Evolutionary conservation across 139 green algal genomes (phyloP), one percentile per base, ranked within the genome.

Genomic region (Raphidocelis subcapitata): DNA sequence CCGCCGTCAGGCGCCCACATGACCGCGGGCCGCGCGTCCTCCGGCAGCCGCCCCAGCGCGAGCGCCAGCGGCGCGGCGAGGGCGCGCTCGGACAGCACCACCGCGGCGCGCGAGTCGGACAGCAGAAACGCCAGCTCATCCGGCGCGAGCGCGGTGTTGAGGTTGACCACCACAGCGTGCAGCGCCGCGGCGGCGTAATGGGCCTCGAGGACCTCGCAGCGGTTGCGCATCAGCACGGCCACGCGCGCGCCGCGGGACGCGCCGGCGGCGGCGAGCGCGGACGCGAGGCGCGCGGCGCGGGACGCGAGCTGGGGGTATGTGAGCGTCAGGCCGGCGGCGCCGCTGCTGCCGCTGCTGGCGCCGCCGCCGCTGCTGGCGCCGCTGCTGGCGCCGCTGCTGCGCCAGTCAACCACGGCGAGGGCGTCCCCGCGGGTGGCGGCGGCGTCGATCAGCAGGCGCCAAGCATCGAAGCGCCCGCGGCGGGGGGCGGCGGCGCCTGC

Each of bases 111-210:
- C 0, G 86, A 90, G 77, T 95, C 85, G 3, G 54, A 16, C 12
- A 94, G 78, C 36, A 95, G 87, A 62, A 91, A 86, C 0, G 74
- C 72, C 32, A 97, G 67, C 85, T 97, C 92, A 0, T 54, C 72
- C 0, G 86, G 55, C 3, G 86, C 86, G 31, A 97, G 83, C 69
- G 84, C 76, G 18, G 84, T 79, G 81, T 97, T 97, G 36, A 95
- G 29, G 73, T 97, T 97, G 10, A 97, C 86, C 1, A 97, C 63
- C 20, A 91, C 71, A 3, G 81, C 88, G 21, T 87, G 83, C 5
- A 94, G 35, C 0, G 85, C 82, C 0, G 92, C 92, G 2, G 84
- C 86, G 10, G 91, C 92, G 77, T 85, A 96, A 57, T 97, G 92
- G 32, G 84, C 28, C 64, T 92, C 82, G 8, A 96, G 72, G 0